phyloP scores from a whole-genome alignment of 1,139 yeast genomes.

The Sporopachydermia cereana region DNA sequence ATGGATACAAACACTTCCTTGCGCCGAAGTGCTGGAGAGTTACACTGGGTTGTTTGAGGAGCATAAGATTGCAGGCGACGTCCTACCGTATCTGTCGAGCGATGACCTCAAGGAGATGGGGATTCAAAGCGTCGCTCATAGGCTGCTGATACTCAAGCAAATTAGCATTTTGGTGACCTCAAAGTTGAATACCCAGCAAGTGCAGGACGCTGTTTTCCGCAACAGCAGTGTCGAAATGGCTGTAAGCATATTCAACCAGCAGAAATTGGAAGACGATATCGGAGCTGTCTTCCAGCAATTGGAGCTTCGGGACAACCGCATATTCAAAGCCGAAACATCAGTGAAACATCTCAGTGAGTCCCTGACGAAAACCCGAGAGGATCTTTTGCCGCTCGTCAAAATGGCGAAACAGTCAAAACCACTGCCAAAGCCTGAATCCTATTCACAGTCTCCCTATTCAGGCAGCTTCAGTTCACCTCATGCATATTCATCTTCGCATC shows the following conservation, averaged over 20 bases:
- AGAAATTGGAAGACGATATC: slow-evolving; percentile 10
- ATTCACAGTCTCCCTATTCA: slow-evolving; percentile 6
- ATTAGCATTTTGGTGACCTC: slow-evolving; percentile 19
- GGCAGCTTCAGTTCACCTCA: not conserved
- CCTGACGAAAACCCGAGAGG: slow-evolving; percentile 26
- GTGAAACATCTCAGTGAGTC: slow-evolving; percentile 19
- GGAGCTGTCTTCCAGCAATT: slow-evolving; percentile 14
- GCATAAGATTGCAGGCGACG: slow-evolving; percentile 30
- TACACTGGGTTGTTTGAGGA: slow-evolving; percentile 20
- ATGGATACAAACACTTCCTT: not conserved
- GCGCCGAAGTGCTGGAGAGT: slow-evolving; percentile 3
- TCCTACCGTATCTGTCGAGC: slow-evolving; percentile 26
- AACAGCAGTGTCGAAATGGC: not conserved
- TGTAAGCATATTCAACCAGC: not conserved
- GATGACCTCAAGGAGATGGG: slow-evolving; percentile 30
- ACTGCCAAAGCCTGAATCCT: slow-evolving; percentile 28
- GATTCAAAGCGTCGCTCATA: slow-evolving; percentile 28
- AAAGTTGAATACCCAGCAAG: not conserved
- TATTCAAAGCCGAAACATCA: slow-evolving; percentile 10
- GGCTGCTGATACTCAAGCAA: slow-evolving; percentile 26
- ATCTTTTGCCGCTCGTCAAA: slow-evolving; percentile 27
- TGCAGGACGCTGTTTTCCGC: not conserved
- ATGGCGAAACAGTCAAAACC: slow-evolving; percentile 30
- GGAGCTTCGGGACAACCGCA: slow-evolving; percentile 24
- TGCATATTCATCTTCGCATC: slow-evolving; percentile 10